Evolutionary conservation across 1,284 basidiomycete genomes (phyloP).

Genomic region (Rhodotorula glutinis): DNA sequence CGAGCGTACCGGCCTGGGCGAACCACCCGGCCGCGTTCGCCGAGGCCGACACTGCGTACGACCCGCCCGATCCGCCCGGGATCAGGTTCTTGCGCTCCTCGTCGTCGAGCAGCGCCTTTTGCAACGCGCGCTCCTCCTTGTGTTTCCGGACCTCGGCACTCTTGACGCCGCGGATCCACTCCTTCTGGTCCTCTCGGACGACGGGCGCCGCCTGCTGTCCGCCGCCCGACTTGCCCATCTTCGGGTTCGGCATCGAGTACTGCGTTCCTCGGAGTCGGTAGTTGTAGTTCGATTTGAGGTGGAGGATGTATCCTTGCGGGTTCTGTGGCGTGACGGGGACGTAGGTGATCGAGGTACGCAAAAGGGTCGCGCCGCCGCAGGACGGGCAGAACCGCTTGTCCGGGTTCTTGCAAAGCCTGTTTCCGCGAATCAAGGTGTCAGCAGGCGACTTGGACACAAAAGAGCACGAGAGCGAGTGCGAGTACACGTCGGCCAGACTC

Average conservation of each 20-base stretch:
- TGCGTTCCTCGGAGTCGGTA: conserved; percentile 88
- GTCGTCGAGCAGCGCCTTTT: conserved; percentile 62
- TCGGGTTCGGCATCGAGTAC: conserved; percentile 89
- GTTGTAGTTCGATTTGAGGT: conserved; percentile 92
- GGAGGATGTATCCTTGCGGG: conserved; percentile 61
- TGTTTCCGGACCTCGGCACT: conserved; percentile 65
- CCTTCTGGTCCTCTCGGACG: conserved; percentile 82
- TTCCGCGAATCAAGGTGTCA: too few relatives aligned
- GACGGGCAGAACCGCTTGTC: conserved; percentile 96
- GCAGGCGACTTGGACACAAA: too few relatives aligned
- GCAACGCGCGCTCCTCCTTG: conserved; percentile 67
- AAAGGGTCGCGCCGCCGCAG: conserved; percentile 78
- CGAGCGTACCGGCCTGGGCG: conserved; percentile 47
- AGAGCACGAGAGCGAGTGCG: too few relatives aligned
- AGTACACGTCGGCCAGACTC: conserved; percentile 50
- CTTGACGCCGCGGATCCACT: conserved; percentile 78
- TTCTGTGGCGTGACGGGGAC: conserved; percentile 55
- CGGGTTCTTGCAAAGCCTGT: conserved; percentile 94
- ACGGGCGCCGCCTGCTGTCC: conserved; percentile 58
- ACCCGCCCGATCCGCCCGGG: conserved; percentile 21
- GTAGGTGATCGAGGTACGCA: conserved; percentile 83
- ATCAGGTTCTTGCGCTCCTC: conserved; percentile 49
- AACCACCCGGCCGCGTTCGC: conserved; percentile 10
- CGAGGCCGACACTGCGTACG: neutral
- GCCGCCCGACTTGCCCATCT: conserved; percentile 64